Evolutionary conservation across 805 yeast genomes (phyloP).

Genomic region (Ogataea neopini): DNA sequence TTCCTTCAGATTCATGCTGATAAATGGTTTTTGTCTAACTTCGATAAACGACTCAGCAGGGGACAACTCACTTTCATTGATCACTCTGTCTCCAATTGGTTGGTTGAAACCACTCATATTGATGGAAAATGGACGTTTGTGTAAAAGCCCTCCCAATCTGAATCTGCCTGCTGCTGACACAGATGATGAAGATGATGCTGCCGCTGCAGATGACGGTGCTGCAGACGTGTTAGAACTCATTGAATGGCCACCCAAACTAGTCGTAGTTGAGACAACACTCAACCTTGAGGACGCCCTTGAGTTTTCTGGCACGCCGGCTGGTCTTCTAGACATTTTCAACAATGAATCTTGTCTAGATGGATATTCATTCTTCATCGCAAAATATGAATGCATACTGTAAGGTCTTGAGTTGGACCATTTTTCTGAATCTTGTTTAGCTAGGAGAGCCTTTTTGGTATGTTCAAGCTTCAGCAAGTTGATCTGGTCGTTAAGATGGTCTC

Average conservation of each 20-base stretch:
- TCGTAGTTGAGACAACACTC: constrained; percentile 5
- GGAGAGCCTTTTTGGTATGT: constrained; percentile 26
- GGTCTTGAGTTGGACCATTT: constrained; percentile 8
- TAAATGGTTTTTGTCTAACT: constrained; percentile 50
- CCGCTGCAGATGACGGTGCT: constrained; percentile 9
- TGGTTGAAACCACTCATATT: constrained; percentile 39
- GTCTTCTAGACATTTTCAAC: constrained; percentile 5
- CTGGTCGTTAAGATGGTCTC: constrained; percentile 48
- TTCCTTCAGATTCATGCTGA: constrained; percentile 47
- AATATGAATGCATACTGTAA: not conserved
- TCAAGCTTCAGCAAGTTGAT: constrained; percentile 55
- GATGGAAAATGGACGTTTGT: constrained; percentile 62
- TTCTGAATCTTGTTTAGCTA: constrained; percentile 31
- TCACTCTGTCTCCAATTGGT: constrained; percentile 31
- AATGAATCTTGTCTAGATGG: constrained; percentile 7
- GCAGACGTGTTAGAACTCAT: too few relatives aligned
- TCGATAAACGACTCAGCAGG: constrained; percentile 43
- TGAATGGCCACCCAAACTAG: too few relatives aligned
- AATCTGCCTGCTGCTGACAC: constrained; percentile 21
- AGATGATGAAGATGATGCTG: constrained; percentile 3
- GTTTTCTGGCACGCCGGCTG: not conserved
- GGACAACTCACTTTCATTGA: constrained; percentile 61
- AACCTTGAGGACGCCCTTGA: constrained; percentile 8
- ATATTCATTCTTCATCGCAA: not conserved
- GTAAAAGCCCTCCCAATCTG: constrained; percentile 33